A percentile compares a stretch with the other conserved stretches of the same genome.
phyloP scores from a whole-genome alignment of 2,329 filamentous ascomycete species.

The Penicillium sp. region DNA sequence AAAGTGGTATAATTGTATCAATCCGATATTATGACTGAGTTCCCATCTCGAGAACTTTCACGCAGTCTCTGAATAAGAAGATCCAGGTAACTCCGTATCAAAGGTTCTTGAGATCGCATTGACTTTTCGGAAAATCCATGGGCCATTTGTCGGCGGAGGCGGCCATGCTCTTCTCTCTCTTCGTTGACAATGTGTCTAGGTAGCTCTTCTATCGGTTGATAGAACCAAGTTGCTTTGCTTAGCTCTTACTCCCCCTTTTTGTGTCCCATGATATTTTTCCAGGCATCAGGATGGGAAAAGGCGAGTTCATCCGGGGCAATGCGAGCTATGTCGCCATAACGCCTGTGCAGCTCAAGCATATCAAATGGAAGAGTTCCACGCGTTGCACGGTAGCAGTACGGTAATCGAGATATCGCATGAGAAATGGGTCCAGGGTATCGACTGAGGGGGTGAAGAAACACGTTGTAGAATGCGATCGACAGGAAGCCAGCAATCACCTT shows the following conservation, averaged over 20 bases:
- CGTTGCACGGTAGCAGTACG: conserved; percentile 7
- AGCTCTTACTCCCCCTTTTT: conserved; percentile 23
- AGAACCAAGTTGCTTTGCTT: conserved; percentile 26
- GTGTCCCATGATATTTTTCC: conserved; percentile 28
- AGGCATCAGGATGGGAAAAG: conserved; percentile 24
- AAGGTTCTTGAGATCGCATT: conserved; percentile 32
- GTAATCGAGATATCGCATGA: conserved; percentile 10
- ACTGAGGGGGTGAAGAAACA: conserved; percentile 15
- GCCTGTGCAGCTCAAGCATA: conserved; percentile 10
- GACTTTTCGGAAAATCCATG: conserved; percentile 37
- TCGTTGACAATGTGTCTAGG: conserved; percentile 27
- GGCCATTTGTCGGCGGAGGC: conserved; percentile 29
- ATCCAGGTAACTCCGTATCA: conserved; percentile 31
- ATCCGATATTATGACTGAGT: conserved; percentile 28
- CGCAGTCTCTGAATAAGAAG: conserved; percentile 27
- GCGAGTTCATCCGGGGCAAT: conserved; percentile 4
- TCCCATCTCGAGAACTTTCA: conserved; percentile 10
- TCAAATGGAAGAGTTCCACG: conserved; percentile 4
- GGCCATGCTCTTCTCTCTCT: conserved; percentile 18
- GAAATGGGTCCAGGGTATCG: conserved; percentile 10
- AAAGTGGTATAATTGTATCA: conserved; percentile 45
- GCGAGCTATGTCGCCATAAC: conserved; percentile 6
- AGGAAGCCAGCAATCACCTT: background rate
- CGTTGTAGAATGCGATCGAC: background rate
- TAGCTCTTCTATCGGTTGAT: conserved; percentile 21